Percentiles rank a stretch among this genome's conserved stretches.
Evolutionary conservation across 176 grass and related monocot genomes (phyloP).

Genomic region (Guadua angustifolia): DNA sequence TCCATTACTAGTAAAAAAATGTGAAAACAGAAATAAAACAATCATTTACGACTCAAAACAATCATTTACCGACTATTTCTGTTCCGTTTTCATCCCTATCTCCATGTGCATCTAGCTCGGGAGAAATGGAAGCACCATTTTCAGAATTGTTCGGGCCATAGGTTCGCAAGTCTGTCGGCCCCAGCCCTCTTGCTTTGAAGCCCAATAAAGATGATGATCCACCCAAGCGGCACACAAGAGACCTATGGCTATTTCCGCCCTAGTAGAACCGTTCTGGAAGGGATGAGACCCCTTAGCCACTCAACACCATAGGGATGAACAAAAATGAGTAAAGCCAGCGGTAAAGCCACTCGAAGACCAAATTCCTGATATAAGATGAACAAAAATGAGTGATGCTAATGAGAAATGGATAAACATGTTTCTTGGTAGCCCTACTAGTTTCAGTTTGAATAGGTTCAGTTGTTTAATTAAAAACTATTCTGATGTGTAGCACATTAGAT

Average conservation of each 20-base stretch:
- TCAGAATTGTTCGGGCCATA: conserved; percentile 44
- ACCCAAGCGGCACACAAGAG: conserved; percentile 70
- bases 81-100: too few relatives aligned
- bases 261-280: conserved; percentile 69
- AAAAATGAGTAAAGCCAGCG: too few relatives aligned
- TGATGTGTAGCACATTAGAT: neutral
- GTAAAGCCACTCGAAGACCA: conserved; percentile 83
- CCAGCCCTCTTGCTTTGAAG: too few relatives aligned
- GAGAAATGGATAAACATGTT: neutral
- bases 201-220: conserved; percentile 71
- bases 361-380: conserved; percentile 67
- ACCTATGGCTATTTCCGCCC: conserved; percentile 56
- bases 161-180: conserved; percentile 34
- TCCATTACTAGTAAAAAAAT: too few relatives aligned
- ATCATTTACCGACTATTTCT: too few relatives aligned
- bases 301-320: too few relatives aligned
- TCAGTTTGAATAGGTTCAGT: conserved; percentile 20
- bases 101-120: conserved; percentile 40
- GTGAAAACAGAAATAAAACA: too few relatives aligned
- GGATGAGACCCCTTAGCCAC: too few relatives aligned
- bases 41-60: too few relatives aligned
- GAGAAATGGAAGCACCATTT: conserved; percentile 25
- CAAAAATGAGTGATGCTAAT: neutral
- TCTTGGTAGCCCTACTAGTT: neutral
- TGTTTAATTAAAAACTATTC: neutral